A percentile compares a stretch with the other conserved stretches of the same genome.
Evolutionary conservation across 176 grass and related monocot genomes (phyloP).

Genomic region (Typha latifolia): DNA sequence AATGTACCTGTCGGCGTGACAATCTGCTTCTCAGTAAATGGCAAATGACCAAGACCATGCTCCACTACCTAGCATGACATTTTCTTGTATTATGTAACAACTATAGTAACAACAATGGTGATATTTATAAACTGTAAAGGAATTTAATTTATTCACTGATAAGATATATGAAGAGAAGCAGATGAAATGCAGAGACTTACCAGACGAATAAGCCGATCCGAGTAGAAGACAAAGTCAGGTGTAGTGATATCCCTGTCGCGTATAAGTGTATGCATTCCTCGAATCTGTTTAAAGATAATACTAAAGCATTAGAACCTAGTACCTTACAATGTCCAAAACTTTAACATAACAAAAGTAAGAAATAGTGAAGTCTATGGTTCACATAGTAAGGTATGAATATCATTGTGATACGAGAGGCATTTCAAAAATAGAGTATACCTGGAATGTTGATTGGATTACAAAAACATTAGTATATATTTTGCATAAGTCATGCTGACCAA

Average conservation of each 20-base stretch:
- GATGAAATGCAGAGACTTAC: conserved; percentile 21
- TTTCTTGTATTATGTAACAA: conserved; percentile 14
- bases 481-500: conserved; percentile 95
- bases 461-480: conserved; percentile 79
- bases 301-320: too few relatives aligned
- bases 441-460: conserved; percentile 98
- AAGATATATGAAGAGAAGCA: conserved; percentile 10
- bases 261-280: conserved; percentile 99
- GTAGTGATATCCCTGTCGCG: conserved; percentile 92
- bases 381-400: not conserved
- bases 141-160: conserved; percentile 1
- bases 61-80: conserved; percentile 67
- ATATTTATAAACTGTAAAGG: conserved; percentile 4
- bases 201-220: conserved; percentile 88
- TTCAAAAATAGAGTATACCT: conserved; percentile 31
- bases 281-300: conserved; percentile 44
- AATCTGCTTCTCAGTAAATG: conserved; percentile 96
- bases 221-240: conserved; percentile 98
- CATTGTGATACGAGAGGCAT: not conserved
- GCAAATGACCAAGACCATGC: conserved; percentile 93
- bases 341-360: not conserved
- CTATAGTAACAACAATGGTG: conserved; percentile 6
- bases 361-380: not conserved
- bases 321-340: not conserved
- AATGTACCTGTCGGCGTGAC: conserved; percentile 96